Evolutionary conservation across 495 filamentous ascomycete species (phyloP).

Genomic region (Aspergillus heteromorphus): DNA sequence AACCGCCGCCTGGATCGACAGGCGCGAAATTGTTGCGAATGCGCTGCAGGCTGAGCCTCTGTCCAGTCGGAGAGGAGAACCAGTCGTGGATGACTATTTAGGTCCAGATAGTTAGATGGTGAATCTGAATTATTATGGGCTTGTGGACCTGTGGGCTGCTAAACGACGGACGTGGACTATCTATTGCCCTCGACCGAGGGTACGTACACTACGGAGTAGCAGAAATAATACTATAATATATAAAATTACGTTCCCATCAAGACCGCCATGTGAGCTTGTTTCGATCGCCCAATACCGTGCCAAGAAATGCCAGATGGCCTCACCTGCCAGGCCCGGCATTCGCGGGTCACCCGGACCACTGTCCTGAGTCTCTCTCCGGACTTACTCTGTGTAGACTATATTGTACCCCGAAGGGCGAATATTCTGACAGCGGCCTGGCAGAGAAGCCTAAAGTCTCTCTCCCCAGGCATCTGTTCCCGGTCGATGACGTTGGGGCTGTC

Average conservation of each 20-base stretch:
- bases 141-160: too few species aligned
- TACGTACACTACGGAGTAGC: too few species aligned
- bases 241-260: background rate
- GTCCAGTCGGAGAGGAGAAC: too few species aligned
- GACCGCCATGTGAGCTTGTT: conserved; percentile 9
- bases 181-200: too few species aligned
- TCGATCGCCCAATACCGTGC: conserved; percentile 17
- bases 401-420: too few species aligned
- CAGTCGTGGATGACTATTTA: too few species aligned
- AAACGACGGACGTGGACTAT: too few species aligned
- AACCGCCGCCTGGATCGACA: conserved; percentile 7
- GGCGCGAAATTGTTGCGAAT: conserved; percentile 1
- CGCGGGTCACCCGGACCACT: conserved; percentile 10
- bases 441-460: too few species aligned
- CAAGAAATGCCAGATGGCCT: conserved; percentile 45
- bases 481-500: background rate
- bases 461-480: background rate
- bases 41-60: too few species aligned
- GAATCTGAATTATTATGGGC: too few species aligned
- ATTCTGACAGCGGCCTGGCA: background rate
- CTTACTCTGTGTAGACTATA: background rate
- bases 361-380: background rate
- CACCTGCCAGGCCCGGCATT: conserved; percentile 14
- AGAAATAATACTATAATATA: too few species aligned
- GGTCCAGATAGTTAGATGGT: too few species aligned